phyloP scores from a whole-genome alignment of 2,329 filamentous ascomycete genomes.

The Ascochyta pisi region DNA sequence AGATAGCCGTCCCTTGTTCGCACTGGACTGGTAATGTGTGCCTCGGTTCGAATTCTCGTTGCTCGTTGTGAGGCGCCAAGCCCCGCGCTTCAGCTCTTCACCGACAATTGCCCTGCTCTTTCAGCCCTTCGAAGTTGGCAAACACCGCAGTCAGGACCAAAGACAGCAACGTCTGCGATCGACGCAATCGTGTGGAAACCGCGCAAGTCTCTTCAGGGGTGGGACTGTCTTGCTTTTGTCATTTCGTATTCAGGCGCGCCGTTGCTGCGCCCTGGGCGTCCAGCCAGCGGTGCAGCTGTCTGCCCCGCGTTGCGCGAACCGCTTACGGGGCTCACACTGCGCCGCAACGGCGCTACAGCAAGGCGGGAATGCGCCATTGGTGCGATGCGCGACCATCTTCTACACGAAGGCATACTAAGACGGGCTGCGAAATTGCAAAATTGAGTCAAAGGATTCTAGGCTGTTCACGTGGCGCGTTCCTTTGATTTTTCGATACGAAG shows the following conservation, averaged over 20 bases:
- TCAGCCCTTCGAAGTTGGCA: background rate
- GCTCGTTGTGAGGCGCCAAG: conserved; percentile 1
- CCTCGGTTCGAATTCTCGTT: background rate
- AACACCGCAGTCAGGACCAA: too few relatives aligned
- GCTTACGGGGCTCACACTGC: background rate
- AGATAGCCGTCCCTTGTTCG: background rate
- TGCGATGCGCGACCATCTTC: background rate
- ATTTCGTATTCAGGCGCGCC: background rate
- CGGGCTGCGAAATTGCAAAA: conserved; percentile 2
- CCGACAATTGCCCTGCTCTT: background rate
- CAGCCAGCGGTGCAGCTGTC: background rate
- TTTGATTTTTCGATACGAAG: background rate
- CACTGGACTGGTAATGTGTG: background rate
- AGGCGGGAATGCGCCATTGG: background rate
- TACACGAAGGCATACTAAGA: background rate
- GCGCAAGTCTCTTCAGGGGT: background rate
- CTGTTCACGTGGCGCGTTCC: background rate
- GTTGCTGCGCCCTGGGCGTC: conserved; percentile 13
- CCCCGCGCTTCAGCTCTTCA: background rate
- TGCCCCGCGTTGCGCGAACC: conserved; percentile 2
- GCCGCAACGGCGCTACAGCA: background rate
- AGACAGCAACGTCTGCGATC: background rate
- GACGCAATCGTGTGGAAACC: background rate
- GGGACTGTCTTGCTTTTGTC: background rate
- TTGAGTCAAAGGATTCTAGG: background rate